Evolutionary conservation across 306 rosid genomes (phyloP).

Genomic region (Rubus parviflorus): DNA sequence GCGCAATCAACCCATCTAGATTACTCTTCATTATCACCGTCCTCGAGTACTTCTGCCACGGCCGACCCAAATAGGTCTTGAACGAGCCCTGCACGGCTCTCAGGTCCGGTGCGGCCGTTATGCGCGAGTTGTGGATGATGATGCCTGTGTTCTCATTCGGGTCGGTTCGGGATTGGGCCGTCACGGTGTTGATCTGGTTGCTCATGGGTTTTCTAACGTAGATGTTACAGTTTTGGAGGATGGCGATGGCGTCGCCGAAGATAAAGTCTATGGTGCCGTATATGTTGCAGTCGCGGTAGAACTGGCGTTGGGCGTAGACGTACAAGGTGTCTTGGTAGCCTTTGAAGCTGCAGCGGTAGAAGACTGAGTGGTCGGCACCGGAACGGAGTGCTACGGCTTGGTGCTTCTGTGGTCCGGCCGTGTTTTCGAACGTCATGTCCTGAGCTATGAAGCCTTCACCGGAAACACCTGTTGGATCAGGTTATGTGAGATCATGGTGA

Average conservation of each 20-base stretch:
- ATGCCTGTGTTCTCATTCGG: slow-evolving; percentile 78
- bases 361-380: slow-evolving; percentile 59
- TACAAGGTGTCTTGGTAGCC: slow-evolving; percentile 87
- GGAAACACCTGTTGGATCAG: slow-evolving; percentile 39
- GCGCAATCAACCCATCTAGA: slow-evolving; percentile 42
- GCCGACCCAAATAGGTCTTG: slow-evolving; percentile 63
- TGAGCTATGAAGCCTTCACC: slow-evolving; percentile 73
- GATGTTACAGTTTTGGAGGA: slow-evolving; percentile 72
- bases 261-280: slow-evolving; percentile 83
- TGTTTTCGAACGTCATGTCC: slow-evolving; percentile 82
- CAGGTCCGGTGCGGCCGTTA: slow-evolving; percentile 48
- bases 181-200: slow-evolving; percentile 54
- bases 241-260: slow-evolving; percentile 50
- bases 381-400: slow-evolving; percentile 84
- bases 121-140: slow-evolving; percentile 44
- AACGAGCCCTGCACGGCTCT: slow-evolving; percentile 28
- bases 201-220: slow-evolving; percentile 47
- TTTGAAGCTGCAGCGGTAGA: slow-evolving; percentile 68
- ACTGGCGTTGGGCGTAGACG: slow-evolving; percentile 64
- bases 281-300: slow-evolving; percentile 77
- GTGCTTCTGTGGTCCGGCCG: slow-evolving; percentile 69
- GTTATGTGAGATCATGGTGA: not conserved
- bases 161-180: slow-evolving; percentile 67
- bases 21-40: slow-evolving; percentile 60
- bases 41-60: slow-evolving; percentile 74